phyloP scores from a whole-genome alignment of 2,329 filamentous ascomycete genomes.

The Cryphonectria radicalis region DNA sequence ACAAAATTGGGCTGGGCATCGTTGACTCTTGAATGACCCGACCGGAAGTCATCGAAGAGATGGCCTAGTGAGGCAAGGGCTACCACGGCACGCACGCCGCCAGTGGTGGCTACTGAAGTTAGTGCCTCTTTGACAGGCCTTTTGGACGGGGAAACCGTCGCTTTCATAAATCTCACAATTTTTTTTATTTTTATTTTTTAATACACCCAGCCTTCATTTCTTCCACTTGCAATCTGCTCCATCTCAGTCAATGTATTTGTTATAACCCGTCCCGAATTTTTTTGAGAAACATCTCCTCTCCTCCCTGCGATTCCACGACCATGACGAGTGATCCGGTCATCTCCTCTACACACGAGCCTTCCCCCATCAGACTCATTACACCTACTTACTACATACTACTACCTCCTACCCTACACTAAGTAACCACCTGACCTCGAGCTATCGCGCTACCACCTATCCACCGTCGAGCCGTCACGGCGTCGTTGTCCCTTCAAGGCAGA shows the following conservation, averaged over 20 bases:
- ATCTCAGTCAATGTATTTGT: slow-evolving; percentile 1
- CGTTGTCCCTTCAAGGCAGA: slow-evolving; percentile 5
- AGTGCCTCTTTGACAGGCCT: background rate
- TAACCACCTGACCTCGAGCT: background rate
- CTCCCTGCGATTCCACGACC: background rate
- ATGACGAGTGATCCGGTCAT: background rate
- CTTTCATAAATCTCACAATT: background rate
- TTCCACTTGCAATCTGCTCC: background rate
- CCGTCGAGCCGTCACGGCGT: slow-evolving; percentile 28
- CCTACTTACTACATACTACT: background rate
- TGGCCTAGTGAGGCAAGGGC: slow-evolving; percentile 2
- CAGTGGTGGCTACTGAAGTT: slow-evolving; percentile 3
- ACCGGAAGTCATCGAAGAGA: background rate
- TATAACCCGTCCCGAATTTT: background rate
- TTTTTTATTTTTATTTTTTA: background rate
- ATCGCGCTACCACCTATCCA: background rate
- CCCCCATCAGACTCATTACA: background rate
- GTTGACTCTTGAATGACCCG: background rate
- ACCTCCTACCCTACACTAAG: background rate
- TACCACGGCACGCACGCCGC: background rate
- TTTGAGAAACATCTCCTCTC: background rate
- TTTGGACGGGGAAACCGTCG: background rate
- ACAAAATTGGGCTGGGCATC: background rate
- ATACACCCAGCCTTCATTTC: background rate
- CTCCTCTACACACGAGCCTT: background rate